Evolutionary conservation across 208 protist genomes (phyloP), one percentile per base, ranked within the genome.

Genomic region (Acanthamoeba triangularis): DNA sequence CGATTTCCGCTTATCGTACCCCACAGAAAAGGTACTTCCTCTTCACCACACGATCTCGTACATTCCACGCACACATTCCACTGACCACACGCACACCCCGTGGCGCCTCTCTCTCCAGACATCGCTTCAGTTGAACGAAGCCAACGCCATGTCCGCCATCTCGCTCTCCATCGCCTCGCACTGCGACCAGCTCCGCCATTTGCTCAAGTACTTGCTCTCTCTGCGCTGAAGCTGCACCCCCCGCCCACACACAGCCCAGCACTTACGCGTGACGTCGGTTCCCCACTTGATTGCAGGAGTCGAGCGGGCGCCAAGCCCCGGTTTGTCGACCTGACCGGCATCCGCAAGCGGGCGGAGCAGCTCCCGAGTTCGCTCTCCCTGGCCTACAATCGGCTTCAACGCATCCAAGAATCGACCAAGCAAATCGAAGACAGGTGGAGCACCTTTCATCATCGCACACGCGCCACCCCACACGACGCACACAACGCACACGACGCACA

Each of bases 121-220:
- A 28, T 90, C 82, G 82, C 54, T 90, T 33, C 82, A 90, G 82
- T 28, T 90, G 52, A 90, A 90, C 54, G 82, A 90, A n/a, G 82
- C 54, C 49, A 90, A 90, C 25, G 33, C 82, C 44, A 54, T 90
- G 82, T 90, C 82, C 20, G 44, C 44, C 35, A 90, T 67, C 18
- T 28, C n/a, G 25, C 82, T 90, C 2, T 90, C 82, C 20, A 33
- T 90, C n/a, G 30, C 82, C 13, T 90, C 82, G 44, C 82, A 90
- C 35, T 67, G 52, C 18, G 82, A 90, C 25, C 82, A 90, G 52
- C 23, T 90, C 8, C 82, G 54, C 14, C 82, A 90, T 16, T n/a
- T 90, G 82, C 82, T 90, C 23, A 20, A 65, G 82, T 61, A 61
- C n/a, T n/a, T n/a, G n/a, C n/a, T n/a, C n/a, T n/a, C n/a, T n/a